Conservation (phyloP, 257 asterid genomes). For the Nicotiana obtusifolia region DNA sequence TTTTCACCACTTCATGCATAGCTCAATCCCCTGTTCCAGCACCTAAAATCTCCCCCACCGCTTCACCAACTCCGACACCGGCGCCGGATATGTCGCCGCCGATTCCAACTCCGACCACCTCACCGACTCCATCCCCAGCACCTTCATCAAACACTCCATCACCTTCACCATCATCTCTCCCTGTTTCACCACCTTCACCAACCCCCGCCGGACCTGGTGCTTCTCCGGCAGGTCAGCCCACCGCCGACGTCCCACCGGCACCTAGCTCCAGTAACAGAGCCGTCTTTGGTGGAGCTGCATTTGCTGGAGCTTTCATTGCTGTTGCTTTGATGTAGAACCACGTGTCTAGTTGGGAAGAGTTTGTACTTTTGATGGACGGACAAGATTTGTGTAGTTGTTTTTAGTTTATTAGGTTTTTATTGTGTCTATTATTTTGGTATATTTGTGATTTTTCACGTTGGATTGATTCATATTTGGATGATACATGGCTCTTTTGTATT, state of each 20-base stretch:
- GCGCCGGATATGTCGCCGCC: conserved; percentile 23
- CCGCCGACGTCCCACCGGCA: conserved; percentile 28
- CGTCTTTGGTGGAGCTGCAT: conserved; percentile 48
- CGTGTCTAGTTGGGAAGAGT: conserved; percentile 22
- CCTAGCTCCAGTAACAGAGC: conserved; percentile 50
- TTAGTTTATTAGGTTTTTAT: too few relatives aligned
- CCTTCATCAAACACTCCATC: neutral
- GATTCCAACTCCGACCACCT: neutral
- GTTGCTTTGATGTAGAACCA: conserved; percentile 45
- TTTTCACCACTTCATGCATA: conserved; percentile 48
- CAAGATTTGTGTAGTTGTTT: conserved; percentile 28
- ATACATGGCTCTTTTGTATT: neutral
- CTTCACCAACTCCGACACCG: conserved; percentile 36
- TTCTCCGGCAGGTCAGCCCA: conserved; percentile 16
- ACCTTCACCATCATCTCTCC: neutral
- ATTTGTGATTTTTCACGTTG: neutral
- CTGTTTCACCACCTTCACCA: conserved; percentile 1
- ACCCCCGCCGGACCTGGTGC: conserved; percentile 33
- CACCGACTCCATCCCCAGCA: neutral
- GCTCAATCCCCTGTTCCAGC: conserved; percentile 57
- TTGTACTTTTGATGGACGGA: conserved; percentile 20
- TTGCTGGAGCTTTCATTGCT: conserved; percentile 44
- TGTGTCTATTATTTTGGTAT: neutral
- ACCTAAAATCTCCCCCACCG: conserved; percentile 47
- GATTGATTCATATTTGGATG: neutral